phyloP scores from a whole-genome alignment of 2,329 filamentous ascomycete genomes.

The Didymellaceae sp. region DNA sequence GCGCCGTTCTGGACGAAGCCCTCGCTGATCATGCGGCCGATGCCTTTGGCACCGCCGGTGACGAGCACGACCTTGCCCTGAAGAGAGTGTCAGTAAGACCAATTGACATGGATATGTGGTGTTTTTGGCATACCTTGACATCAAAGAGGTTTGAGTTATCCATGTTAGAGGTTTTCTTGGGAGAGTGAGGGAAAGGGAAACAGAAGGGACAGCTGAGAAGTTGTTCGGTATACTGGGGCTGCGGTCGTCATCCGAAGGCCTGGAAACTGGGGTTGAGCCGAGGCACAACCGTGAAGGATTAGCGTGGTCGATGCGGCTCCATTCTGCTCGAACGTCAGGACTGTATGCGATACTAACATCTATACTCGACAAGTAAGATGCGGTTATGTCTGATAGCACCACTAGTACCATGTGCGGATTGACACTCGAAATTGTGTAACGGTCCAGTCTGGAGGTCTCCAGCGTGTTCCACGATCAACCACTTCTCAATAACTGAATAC shows the following conservation, averaged over 20 bases:
- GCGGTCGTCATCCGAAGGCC: slow-evolving; percentile 15
- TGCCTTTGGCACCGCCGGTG: slow-evolving; percentile 61
- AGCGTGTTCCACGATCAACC: no score
- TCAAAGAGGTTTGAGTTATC: slow-evolving; percentile 46
- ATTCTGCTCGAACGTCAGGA: neutral
- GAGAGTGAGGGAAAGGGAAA: neutral
- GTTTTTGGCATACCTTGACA: slow-evolving; percentile 38
- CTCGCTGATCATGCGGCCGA: slow-evolving; percentile 71
- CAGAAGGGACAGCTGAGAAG: neutral
- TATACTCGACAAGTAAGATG: no score
- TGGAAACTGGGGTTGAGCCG: slow-evolving; percentile 34
- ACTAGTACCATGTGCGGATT: no score
- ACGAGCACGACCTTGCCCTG: slow-evolving; percentile 55
- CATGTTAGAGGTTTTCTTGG: slow-evolving; percentile 27
- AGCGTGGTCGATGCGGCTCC: slow-evolving; percentile 13
- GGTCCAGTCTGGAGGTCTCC: no score
- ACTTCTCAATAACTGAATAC: no score
- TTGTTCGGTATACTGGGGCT: slow-evolving; percentile 14
- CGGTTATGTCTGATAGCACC: no score
- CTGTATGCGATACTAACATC: no score
- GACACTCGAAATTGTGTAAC: no score
- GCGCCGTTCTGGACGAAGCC: slow-evolving; percentile 70
- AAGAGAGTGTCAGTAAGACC: neutral
- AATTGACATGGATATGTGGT: neutral
- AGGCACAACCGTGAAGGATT: slow-evolving; percentile 19